Percentiles rank a stretch among this genome's conserved stretches.
Conservation (phyloP, 495 filamentous ascomycete species). For the Poronia punctata region DNA sequence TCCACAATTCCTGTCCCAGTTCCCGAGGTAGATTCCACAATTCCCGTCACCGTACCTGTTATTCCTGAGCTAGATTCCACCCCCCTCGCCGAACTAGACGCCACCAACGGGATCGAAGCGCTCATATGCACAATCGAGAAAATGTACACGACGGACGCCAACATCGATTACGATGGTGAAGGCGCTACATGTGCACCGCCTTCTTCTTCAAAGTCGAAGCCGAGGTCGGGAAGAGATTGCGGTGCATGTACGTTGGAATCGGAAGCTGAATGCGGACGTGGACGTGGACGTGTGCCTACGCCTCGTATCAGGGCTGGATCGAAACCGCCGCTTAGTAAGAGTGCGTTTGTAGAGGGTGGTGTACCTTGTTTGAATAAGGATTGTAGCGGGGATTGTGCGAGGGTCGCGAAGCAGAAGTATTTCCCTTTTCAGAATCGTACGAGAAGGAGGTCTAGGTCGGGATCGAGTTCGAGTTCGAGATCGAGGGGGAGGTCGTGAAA, state of each 20-base stretch:
- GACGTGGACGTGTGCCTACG: background rate
- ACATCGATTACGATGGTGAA: too few relatives aligned
- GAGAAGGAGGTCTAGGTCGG: background rate
- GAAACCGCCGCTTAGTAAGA: conserved; percentile 19
- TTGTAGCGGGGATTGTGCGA: background rate
- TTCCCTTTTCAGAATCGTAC: conserved; percentile 12
- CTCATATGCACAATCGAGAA: too few relatives aligned
- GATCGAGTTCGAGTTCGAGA: too few relatives aligned
- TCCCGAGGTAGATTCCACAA: too few relatives aligned
- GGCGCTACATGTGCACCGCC: too few relatives aligned
- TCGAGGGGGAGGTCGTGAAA: too few relatives aligned
- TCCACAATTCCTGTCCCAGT: too few relatives aligned
- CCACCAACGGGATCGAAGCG: too few relatives aligned
- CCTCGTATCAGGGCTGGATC: conserved; percentile 21
- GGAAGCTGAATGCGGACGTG: background rate
- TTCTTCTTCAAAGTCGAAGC: too few relatives aligned
- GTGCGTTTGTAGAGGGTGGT: conserved; percentile 11
- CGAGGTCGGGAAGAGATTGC: background rate
- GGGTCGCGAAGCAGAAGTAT: conserved; percentile 6
- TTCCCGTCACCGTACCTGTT: background rate
- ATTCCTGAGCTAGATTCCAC: background rate
- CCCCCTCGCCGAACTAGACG: background rate
- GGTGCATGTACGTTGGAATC: background rate
- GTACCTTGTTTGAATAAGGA: background rate
- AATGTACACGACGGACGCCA: too few relatives aligned